Evolutionary conservation across 2,329 filamentous ascomycete species (phyloP), one percentile per base, ranked within the genome.

Genomic region (Domatiomyces catenatus): DNA sequence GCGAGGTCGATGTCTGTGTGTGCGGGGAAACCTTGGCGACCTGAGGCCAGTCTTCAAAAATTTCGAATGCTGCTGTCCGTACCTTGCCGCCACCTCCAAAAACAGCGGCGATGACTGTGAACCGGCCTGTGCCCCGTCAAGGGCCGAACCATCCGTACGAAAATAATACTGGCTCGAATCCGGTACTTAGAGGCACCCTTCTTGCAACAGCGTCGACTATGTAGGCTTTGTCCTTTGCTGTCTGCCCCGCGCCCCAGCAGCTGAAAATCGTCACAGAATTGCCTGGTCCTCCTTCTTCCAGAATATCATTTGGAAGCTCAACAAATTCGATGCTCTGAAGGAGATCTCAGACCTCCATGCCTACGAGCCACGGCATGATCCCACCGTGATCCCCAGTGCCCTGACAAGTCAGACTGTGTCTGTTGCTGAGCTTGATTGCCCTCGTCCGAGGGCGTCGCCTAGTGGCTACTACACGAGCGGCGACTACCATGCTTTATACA

Each of bases 401-500:
- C 45, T 61, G 15, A 45, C 58, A 50, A 42, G 49, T 36, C 46
- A 48, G 42, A 24, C 32, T 3, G 22, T 50, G 32, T 18, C 55
- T 19, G 44, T 55, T 8, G 54, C 53, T 19, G 59, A 58, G 8
- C 54, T 64, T 4, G 61, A 61, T 6, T 52, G 46, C 66, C 52
- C 61, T 42, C 50, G 65, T 55, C 54, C 68, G 66, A 64, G 64
- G 63, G 58, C 63, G 47, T 62, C 59, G 46, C 59, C 57, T 22
- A 51, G 54, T 6, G 74, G 76, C 44, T 86, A 84, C 67, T 78
- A 81, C 63, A 84, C 84, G 2, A 76, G 80, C 20, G 74, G 76
- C 10, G 86, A 94, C 67, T 94, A 88, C 63, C 81, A 87, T 63
- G 75, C 77, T 48, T 75, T 84, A 42, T 94, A 89, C 69, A 75